Base-by-base conservation (phyloP, 768 basidiomycete genomes). In the Pleurotus citrinopileatus region DNA sequence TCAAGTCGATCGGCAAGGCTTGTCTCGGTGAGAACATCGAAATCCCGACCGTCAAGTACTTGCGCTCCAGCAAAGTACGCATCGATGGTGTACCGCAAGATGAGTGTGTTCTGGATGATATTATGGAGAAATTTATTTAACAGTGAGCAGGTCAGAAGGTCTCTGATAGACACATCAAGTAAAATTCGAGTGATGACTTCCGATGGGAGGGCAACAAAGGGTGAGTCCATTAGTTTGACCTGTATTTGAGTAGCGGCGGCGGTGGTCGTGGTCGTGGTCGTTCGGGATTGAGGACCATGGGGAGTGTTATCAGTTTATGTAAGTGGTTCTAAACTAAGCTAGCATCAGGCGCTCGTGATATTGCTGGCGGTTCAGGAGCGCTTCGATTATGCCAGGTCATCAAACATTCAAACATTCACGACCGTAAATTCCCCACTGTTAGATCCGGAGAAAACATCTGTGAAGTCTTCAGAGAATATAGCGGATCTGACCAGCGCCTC, bases 121-220 rank as follows among this genome's bases (percentile, higher is more conserved):
- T 45, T 23, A 42, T 66, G 53, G 34, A 74, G 58, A 13, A 40
- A 42, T 7, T 54, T 59, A 55, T 59, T 62, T 2, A 67, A 52
- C 4, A 59, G 55, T 9, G 57, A 57, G 57, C 67, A 67, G 4
- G 56, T 37, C 2, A 55, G 26, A 6, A 75, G 60, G 27, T 69
- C 67, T 1, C 27, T n/a, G 12, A 61, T 42, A 12, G 65, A 54
- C 2, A 73, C 62, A 19, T 60, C 51, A 23, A 53, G 60, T 15
- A 75, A 57, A n/a, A 70, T 69, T 12, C 58, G 58, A 29, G 63
- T 53, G 25, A 74, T 29, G 12, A 73, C 59, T 46, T 73, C 73
- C 15, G 60, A 42, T 3, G 70, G 72, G 0, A 72, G 62, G 34
- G 67, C 59, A 7, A 65, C 54, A 3, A 71, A 27, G 17, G 36